phyloP scores from a whole-genome alignment of 2,329 filamentous ascomycete species.

The Botrytis porri region DNA sequence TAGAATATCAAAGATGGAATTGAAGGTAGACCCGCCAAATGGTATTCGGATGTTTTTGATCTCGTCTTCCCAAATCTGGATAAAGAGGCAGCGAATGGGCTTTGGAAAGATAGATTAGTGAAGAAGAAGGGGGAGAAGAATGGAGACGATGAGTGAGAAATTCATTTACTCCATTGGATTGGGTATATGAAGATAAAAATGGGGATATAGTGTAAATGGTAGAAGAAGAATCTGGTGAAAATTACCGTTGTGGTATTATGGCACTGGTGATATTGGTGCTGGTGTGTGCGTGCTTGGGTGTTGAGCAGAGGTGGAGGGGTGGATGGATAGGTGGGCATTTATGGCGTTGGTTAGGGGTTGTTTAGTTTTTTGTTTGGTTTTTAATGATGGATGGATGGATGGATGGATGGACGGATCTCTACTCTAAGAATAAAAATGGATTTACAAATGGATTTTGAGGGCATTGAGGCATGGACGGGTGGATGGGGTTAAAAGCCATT shows the following conservation, averaged over 20 bases:
- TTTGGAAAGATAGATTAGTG: slow-evolving; percentile 44
- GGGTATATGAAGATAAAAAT: neutral
- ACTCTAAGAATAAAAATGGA: neutral
- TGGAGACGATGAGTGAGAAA: slow-evolving; percentile 33
- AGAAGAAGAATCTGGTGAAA: slow-evolving; percentile 3
- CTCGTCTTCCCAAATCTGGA: slow-evolving; percentile 85
- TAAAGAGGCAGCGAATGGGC: slow-evolving; percentile 65
- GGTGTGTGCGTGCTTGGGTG: neutral
- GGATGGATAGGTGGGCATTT: neutral
- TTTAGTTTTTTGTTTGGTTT: neutral
- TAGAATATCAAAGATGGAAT: slow-evolving; percentile 98
- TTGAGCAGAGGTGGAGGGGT: neutral
- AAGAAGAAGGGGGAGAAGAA: slow-evolving; percentile 31
- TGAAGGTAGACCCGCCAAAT: slow-evolving; percentile 83
- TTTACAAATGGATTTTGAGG: neutral
- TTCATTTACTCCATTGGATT: neutral
- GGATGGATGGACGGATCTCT: neutral
- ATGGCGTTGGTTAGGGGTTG: neutral
- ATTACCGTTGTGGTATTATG: neutral
- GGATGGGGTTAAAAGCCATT: neutral
- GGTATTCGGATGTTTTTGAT: slow-evolving; percentile 93
- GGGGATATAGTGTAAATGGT: neutral
- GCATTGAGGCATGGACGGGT: neutral
- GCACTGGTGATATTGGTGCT: neutral
- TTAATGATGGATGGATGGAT: neutral